These are phyloP conservation scores for Tricholoma sp. DNA, from an alignment of 768 basidiomycete genomes.

Conservation along the genomic window DNA sequence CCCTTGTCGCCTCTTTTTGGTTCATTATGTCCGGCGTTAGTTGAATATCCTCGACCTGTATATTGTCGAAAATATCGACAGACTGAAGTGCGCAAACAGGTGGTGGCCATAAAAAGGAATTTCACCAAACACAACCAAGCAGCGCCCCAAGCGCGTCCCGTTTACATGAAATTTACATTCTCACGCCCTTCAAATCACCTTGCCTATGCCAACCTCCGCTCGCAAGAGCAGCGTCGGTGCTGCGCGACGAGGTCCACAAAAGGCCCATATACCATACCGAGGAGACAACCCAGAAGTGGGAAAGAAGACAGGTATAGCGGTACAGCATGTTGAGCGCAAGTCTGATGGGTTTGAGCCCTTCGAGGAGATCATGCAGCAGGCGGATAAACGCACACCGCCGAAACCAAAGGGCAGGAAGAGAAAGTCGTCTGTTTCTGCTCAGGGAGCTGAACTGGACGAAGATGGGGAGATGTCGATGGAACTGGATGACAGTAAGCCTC, in stretches of 20 bases:
- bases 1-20: slow-evolving; percentile 29
- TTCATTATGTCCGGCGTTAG: slow-evolving; percentile 3
- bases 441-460: slow-evolving; percentile 30
- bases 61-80: slow-evolving; percentile 12
- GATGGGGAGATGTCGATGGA: slow-evolving; percentile 80
- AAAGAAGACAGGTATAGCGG: slow-evolving; percentile 74
- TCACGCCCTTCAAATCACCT: slow-evolving; percentile 4
- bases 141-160: slow-evolving; percentile 20
- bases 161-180: slow-evolving; percentile 10
- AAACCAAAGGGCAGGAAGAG: slow-evolving; percentile 47
- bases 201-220: slow-evolving; percentile 36
- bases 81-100: slow-evolving; percentile 4
- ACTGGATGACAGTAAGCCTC: slow-evolving; percentile 58
- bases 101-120: slow-evolving; percentile 12
- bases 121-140: slow-evolving; percentile 18
- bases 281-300: slow-evolving; percentile 75
- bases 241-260: slow-evolving; percentile 52
- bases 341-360: slow-evolving; percentile 84
- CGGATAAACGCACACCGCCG: slow-evolving; percentile 61
- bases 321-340: slow-evolving; percentile 62
- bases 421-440: slow-evolving; percentile 31
- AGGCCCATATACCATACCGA: slow-evolving; percentile 71
- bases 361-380: slow-evolving; percentile 67
- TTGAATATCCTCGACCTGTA: slow-evolving; percentile 8
- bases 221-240: slow-evolving; percentile 43